Conservation (phyloP, 257 asterid species). For the Solanum sejunctum region DNA sequence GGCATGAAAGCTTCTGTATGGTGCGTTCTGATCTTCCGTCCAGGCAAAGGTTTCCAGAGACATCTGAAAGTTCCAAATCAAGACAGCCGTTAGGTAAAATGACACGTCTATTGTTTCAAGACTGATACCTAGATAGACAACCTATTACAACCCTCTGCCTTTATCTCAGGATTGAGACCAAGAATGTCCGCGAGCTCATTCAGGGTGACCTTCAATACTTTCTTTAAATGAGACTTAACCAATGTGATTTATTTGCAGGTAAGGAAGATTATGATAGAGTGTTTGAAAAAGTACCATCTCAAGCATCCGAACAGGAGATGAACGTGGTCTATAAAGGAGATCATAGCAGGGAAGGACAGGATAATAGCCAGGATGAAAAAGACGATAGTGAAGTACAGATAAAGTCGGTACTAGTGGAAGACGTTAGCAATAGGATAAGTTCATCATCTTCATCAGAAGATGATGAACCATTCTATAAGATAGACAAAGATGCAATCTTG, state of each 20-base stretch:
- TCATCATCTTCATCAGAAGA: conserved; percentile 49
- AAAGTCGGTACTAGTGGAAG: conserved; percentile 12
- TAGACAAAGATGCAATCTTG: conserved; percentile 60
- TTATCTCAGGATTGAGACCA: neutral
- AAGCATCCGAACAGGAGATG: conserved; percentile 12
- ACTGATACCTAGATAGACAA: neutral
- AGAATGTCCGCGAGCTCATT: neutral
- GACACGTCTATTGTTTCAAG: neutral
- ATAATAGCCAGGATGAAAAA: neutral
- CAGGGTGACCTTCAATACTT: neutral
- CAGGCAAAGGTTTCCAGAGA: conserved; percentile 2
- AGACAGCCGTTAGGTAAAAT: conserved; percentile 27
- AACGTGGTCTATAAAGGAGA: conserved; percentile 13
- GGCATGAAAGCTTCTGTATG: conserved; percentile 56
- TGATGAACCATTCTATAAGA: conserved; percentile 29
- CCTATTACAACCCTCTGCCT: neutral
- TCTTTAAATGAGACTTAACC: neutral
- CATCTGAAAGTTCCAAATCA: conserved; percentile 6
- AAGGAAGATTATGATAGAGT: conserved; percentile 10
- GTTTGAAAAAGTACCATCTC: conserved; percentile 23
- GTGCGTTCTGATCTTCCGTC: conserved; percentile 19
- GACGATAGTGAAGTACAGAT: conserved; percentile 7
- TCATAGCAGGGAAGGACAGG: conserved; percentile 12
- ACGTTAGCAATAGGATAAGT: conserved; percentile 6
- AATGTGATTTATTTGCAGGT: conserved; percentile 13